phyloP scores from a whole-genome alignment of 345 rosid genomes.

The Eucalyptus curtisii region DNA sequence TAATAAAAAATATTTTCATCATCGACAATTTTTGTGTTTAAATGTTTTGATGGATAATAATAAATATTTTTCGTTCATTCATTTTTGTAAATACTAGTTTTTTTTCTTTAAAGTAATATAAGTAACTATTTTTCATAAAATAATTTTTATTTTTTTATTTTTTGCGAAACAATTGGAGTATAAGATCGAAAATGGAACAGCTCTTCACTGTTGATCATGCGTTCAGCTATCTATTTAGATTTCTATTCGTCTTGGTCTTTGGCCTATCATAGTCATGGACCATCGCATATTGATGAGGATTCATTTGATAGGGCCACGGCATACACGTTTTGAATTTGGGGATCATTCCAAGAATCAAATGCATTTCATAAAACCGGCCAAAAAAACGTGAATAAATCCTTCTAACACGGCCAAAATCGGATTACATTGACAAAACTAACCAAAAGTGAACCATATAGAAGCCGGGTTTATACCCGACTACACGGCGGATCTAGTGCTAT shows the following conservation, averaged over 20 bases:
- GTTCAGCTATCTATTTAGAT: not conserved
- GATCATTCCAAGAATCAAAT: not conserved
- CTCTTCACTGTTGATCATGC: not conserved
- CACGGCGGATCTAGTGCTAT: not conserved
- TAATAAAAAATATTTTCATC: not conserved
- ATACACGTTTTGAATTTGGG: not conserved
- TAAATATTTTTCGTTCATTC: not conserved
- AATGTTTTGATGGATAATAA: not conserved
- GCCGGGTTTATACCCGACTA: not conserved
- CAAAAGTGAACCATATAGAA: not conserved
- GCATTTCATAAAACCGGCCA: not conserved
- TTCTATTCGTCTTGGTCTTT: not conserved
- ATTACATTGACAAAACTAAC: not conserved
- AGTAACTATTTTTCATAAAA: not conserved
- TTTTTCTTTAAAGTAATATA: not conserved
- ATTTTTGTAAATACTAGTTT: not conserved
- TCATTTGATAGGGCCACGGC: not conserved
- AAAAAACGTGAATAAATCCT: not conserved
- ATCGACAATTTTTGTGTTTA: not conserved
- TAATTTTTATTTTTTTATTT: rapidly evolving
- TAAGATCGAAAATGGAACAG: not conserved
- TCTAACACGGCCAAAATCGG: not conserved
- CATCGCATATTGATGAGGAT: not conserved
- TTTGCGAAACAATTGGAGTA: not conserved
- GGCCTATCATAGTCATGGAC: not conserved